Evolutionary conservation across 768 basidiomycete genomes (phyloP), one percentile per base, ranked within the genome.

Genomic region (Phlegmacium glaucopus): DNA sequence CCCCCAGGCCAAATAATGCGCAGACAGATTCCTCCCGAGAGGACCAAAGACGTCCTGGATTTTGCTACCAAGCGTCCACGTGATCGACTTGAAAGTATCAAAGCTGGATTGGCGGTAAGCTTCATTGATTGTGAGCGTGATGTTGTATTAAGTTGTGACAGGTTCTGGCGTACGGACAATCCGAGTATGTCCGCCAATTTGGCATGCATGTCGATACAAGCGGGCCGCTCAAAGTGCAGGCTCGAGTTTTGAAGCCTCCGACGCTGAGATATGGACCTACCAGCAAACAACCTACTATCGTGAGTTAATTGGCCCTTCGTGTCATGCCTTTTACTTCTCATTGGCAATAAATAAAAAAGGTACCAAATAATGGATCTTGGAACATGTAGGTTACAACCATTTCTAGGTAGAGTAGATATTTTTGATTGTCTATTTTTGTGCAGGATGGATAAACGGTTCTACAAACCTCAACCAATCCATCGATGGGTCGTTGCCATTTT

Each of bases 381-480:
- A 91, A 90, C 48, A 87, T 90, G 89, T 82, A 32, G 68, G 48
- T 46, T 3, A 44, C 22, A 27, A 47, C 16, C 48, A 28, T 43
- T n/a, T 29, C 39, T 39, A 22, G 22, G 22, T 5, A 22, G 22
- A 22, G 22, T 22, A n/a, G 9, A 37, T 10, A 35, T 15, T 38
- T 11, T 17, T 26, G 28, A 15, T 18, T 42, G 40, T 28, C 26
- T 39, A 32, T 34, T 42, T 34, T 7, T 27, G 15, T 18, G 13
- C 27, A 87, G 85, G 84, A 72, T 87, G 2, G 83, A 87, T 53
- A 87, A 86, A 53, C 72, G 74, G 26, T 89, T 91, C 66, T 85
- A 72, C 65, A 69, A 66, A 46, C 78, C 86, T 0, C 56, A 51
- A 9, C 56, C 58, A 8, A 78, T 91, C 44, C 61, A 69, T 0